A percentile compares a stretch with the other conserved stretches of the same genome.
These are phyloP conservation scores for Saccharomycopsis vini DNA, from an alignment of 805 yeast genomes.

Conservation along the genomic window DNA sequence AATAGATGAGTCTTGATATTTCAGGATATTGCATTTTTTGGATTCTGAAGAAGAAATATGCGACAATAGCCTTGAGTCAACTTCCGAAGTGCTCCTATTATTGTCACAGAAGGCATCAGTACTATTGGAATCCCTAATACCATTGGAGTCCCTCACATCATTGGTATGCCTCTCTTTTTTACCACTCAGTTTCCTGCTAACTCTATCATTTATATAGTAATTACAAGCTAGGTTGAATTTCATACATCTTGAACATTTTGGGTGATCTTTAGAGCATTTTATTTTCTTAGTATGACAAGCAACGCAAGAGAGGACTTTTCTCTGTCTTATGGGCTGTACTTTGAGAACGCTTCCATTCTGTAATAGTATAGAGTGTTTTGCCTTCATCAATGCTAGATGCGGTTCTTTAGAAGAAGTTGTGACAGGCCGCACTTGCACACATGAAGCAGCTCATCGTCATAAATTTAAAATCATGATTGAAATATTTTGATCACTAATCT, in stretches of 20 bases:
- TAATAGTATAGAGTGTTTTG: conserved; percentile 1
- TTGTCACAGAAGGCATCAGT: not conserved
- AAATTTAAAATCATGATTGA: no score
- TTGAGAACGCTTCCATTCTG: conserved; percentile 26
- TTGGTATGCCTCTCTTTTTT: not conserved
- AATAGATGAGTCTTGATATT: not conserved
- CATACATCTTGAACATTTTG: conserved; percentile 47
- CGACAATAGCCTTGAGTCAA: not conserved
- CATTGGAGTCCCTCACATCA: not conserved
- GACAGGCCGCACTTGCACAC: no score
- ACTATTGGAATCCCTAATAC: not conserved
- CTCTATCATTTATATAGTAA: conserved; percentile 50
- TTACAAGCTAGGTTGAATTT: conserved; percentile 40
- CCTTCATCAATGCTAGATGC: no score
- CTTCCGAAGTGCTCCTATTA: not conserved
- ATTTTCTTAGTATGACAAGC: conserved; percentile 55
- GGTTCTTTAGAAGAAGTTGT: no score
- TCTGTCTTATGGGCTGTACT: conserved; percentile 51
- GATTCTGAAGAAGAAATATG: no score
- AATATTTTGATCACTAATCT: no score
- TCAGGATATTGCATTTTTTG: not conserved
- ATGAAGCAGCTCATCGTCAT: no score
- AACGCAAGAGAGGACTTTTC: conserved; percentile 48
- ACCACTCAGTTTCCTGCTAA: conserved; percentile 25
- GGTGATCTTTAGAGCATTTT: conserved; percentile 52